Evolutionary conservation across 768 basidiomycete genomes (phyloP).

Genomic region (Chlorophyllum brunneum): DNA sequence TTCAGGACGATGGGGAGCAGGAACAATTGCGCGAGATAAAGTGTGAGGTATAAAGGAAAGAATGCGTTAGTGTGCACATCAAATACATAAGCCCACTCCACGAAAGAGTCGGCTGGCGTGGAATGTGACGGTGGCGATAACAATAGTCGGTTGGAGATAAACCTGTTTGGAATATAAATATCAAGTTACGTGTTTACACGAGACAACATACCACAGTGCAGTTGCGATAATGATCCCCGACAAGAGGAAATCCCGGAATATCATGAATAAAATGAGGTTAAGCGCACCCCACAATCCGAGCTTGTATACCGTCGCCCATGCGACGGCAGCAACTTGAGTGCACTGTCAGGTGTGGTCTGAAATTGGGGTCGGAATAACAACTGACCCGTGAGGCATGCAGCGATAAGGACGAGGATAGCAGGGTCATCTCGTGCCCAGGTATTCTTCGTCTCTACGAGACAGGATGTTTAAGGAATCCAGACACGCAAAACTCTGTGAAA

Average conservation of each 20-base stretch:
- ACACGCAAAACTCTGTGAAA: background rate
- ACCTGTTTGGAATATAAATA: conserved; percentile 37
- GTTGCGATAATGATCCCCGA: conserved; percentile 74
- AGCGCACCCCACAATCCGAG: conserved; percentile 53
- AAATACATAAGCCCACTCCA: conserved; percentile 94
- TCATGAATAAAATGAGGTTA: conserved; percentile 72
- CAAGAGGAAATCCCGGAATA: conserved; percentile 84
- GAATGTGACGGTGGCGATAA: conserved; percentile 72
- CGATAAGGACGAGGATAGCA: conserved; percentile 86
- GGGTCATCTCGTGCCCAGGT: conserved; percentile 98
- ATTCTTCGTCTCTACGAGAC: conserved; percentile 84
- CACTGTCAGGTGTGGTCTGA: background rate
- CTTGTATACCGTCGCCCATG: conserved; percentile 85
- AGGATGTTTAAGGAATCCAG: background rate
- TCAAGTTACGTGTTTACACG: conserved; percentile 11
- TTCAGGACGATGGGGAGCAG: conserved; percentile 79
- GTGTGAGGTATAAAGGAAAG: conserved; percentile 87
- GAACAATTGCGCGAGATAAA: conserved; percentile 87
- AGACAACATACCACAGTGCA: conserved; percentile 58
- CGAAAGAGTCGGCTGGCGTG: conserved; percentile 61
- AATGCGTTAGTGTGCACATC: conserved; percentile 97
- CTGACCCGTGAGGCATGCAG: conserved; percentile 72
- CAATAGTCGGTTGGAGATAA: conserved; percentile 68
- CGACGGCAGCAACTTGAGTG: conserved; percentile 66
- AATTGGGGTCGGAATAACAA: conserved; percentile 4